Conservation (phyloP, 306 rosid species). For the Cucumis melo region DNA sequence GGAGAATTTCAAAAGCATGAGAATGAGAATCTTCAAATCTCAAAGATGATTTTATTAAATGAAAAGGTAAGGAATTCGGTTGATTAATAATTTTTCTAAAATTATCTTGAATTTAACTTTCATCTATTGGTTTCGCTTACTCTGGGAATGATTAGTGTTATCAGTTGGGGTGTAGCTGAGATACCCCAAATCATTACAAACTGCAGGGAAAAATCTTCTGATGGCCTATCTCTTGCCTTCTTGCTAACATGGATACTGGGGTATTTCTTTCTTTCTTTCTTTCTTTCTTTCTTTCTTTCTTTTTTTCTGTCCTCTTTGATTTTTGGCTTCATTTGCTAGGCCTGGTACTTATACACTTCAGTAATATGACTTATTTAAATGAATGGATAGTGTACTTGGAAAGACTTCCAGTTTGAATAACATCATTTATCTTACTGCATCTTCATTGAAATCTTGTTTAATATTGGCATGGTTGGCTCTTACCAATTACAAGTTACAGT, state of each 20-base stretch:
- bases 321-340: background rate
- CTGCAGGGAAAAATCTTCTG: conserved; percentile 43
- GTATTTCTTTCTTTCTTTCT: no score
- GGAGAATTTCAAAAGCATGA: no score
- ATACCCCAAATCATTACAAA: conserved; percentile 72
- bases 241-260: conserved; percentile 73
- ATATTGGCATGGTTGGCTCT: background rate
- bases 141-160: conserved; percentile 51
- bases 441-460: background rate
- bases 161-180: conserved; percentile 74
- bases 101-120: no score
- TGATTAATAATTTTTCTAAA: no score
- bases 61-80: no score
- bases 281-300: no score
- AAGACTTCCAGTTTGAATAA: background rate
- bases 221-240: conserved; percentile 65
- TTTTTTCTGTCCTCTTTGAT: background rate
- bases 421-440: background rate
- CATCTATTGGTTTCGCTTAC: conserved; percentile 38
- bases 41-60: no score
- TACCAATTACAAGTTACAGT: background rate
- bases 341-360: background rate
- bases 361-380: background rate
- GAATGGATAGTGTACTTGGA: background rate
- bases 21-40: no score